phyloP scores from a whole-genome alignment of 352 stramenopile genomes.

The Globisporangium orthogonon region DNA sequence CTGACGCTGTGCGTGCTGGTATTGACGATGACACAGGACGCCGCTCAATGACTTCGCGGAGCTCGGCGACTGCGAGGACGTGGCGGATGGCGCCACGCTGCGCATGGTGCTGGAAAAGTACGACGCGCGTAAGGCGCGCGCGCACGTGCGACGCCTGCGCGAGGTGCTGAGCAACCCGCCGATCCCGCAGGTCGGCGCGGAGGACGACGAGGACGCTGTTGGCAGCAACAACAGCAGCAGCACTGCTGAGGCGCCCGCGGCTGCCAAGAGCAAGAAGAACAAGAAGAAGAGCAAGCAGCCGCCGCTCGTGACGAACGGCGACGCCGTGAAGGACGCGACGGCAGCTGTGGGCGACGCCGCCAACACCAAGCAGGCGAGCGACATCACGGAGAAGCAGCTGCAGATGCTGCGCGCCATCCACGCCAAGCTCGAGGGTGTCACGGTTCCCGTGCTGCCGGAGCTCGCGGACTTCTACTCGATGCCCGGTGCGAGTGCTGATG shows the following conservation, averaged over 20 bases:
- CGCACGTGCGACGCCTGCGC: conserved; percentile 78
- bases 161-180: conserved; percentile 79
- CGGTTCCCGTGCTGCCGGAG: conserved; percentile 52
- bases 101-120: conserved; percentile 87
- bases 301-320: conserved; percentile 3
- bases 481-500: conserved; percentile 16
- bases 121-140: conserved; percentile 76
- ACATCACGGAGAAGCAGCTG: conserved; percentile 76
- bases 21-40: conserved; percentile 11
- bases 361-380: conserved; percentile 56
- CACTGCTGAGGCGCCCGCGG: neutral
- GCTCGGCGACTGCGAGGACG: conserved; percentile 71
- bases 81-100: conserved; percentile 54
- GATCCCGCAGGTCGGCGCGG: conserved; percentile 44
- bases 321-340: conserved; percentile 3
- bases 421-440: conserved; percentile 69
- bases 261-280: conserved; percentile 17
- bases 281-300: conserved; percentile 19
- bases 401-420: conserved; percentile 79
- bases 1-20: neutral
- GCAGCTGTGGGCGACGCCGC: conserved; percentile 1
- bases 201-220: neutral
- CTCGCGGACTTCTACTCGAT: conserved; percentile 71
- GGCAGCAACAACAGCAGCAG: no score
- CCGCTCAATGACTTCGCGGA: conserved; percentile 84